These are phyloP conservation scores for Helicosporidium sp. DNA, from an alignment of 139 green algal species.

Conservation along the genomic window DNA sequence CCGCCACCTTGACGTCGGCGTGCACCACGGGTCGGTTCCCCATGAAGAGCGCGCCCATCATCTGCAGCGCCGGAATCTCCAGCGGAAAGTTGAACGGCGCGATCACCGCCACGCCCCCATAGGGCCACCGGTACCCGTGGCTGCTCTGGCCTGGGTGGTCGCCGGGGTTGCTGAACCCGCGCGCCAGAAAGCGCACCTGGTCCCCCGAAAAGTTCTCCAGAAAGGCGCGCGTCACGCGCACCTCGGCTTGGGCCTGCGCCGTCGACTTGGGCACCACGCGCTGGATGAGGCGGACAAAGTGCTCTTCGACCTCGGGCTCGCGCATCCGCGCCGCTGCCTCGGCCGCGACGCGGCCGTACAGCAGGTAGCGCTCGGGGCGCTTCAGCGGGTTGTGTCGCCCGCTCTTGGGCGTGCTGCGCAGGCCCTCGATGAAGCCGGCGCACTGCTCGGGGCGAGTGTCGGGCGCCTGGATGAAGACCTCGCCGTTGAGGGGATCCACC, in stretches of 20 bases:
- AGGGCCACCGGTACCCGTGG: constrained; percentile 71
- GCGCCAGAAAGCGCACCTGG: constrained; percentile 76
- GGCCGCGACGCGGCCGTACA: constrained; percentile 69
- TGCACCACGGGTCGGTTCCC: constrained; percentile 90
- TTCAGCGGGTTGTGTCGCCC: constrained; percentile 88
- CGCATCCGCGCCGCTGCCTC: constrained; percentile 49
- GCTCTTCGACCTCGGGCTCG: constrained; percentile 48
- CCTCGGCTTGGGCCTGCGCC: constrained; percentile 63
- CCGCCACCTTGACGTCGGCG: constrained; percentile 62
- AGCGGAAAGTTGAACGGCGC: constrained; percentile 98
- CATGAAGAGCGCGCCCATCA: constrained; percentile 98
- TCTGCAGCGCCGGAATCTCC: constrained; percentile 85
- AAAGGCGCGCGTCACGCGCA: constrained; percentile 70
- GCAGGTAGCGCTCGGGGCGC: constrained; percentile 42
- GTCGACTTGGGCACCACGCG: constrained; percentile 67
- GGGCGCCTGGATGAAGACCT: constrained; percentile 47
- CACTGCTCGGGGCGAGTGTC: constrained; percentile 45
- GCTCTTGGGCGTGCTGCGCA: constrained; percentile 53
- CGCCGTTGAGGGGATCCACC: constrained; percentile 58
- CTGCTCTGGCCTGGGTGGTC: constrained; percentile 77
- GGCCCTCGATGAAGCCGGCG: constrained; percentile 48
- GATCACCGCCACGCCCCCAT: constrained; percentile 71
- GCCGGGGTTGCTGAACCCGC: constrained; percentile 61
- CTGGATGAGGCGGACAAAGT: constrained; percentile 79
- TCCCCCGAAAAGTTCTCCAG: constrained; percentile 91